phyloP scores from a whole-genome alignment of 202 grass and related monocot species.

The Zizania palustris region DNA sequence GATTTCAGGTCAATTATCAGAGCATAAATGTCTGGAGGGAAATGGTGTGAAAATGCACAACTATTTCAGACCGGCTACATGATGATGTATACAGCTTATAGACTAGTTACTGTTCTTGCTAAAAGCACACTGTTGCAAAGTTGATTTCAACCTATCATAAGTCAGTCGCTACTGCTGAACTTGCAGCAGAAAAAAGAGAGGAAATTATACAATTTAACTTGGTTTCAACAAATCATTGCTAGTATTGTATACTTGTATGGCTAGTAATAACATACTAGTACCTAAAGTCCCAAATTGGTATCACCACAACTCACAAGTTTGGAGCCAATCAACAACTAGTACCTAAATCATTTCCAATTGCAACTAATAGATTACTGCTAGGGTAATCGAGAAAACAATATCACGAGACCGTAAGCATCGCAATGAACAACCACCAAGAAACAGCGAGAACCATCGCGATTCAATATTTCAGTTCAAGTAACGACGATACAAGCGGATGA shows the following conservation, averaged over 20 bases:
- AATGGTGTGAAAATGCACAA: neutral
- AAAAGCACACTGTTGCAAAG: neutral
- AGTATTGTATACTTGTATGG: neutral
- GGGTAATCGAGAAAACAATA: neutral
- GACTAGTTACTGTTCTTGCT: neutral
- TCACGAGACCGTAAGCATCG: neutral
- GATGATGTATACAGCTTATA: neutral
- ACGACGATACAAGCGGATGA: neutral
- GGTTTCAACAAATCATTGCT: neutral
- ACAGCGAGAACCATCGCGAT: neutral
- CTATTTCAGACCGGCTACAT: neutral
- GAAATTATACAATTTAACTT: neutral
- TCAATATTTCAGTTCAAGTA: slow-evolving; percentile 3
- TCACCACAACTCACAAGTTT: neutral
- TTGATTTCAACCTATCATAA: neutral
- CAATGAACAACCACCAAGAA: neutral
- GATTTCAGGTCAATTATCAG: neutral
- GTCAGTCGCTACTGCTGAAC: neutral
- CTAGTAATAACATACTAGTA: neutral
- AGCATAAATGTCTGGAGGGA: neutral
- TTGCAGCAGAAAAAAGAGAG: neutral
- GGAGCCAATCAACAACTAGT: neutral
- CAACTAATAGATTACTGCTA: neutral
- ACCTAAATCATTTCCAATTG: neutral
- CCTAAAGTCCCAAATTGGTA: neutral